Percentiles rank a stretch among this genome's conserved stretches.
Evolutionary conservation across 345 rosid genomes (phyloP).

Genomic region (Arabidopsis thaliana): DNA sequence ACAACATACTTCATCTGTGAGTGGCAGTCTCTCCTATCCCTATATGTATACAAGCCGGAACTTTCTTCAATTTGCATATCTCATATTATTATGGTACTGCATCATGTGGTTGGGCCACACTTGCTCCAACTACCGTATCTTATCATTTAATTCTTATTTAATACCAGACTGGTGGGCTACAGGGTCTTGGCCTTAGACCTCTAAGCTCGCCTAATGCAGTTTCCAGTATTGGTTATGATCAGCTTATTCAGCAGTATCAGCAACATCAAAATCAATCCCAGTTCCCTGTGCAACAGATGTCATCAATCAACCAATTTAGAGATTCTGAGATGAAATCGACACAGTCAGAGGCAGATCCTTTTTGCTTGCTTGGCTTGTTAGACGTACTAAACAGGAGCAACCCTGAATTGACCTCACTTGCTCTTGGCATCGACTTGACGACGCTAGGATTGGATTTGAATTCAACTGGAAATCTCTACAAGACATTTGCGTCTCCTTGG

Average conservation of each 20-base stretch:
- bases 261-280: constrained; percentile 89
- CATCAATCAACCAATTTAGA: constrained; percentile 85
- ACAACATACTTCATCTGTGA: constrained; percentile 80
- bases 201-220: constrained; percentile 72
- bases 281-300: constrained; percentile 86
- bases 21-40: constrained; percentile 66
- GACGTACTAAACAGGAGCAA: constrained; percentile 78
- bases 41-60: constrained; percentile 26
- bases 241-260: constrained; percentile 85
- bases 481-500: constrained; percentile 99
- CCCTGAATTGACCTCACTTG: constrained; percentile 78
- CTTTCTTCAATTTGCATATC: constrained; percentile 12
- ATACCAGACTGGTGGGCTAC: constrained; percentile 79
- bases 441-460: constrained; percentile 94
- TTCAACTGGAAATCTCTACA: constrained; percentile 87
- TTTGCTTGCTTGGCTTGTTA: constrained; percentile 80
- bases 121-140: constrained; percentile 11
- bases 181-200: constrained; percentile 89
- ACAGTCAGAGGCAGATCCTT: constrained; percentile 79
- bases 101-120: constrained; percentile 14
- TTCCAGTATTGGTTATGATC: constrained; percentile 81
- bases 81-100: constrained; percentile 1
- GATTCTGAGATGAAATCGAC: constrained; percentile 78
- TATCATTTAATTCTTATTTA: constrained; percentile 16
- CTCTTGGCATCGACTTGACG: constrained; percentile 94